Conservation (phyloP, 2,329 filamentous ascomycete genomes). For the Apiospora hydei region DNA sequence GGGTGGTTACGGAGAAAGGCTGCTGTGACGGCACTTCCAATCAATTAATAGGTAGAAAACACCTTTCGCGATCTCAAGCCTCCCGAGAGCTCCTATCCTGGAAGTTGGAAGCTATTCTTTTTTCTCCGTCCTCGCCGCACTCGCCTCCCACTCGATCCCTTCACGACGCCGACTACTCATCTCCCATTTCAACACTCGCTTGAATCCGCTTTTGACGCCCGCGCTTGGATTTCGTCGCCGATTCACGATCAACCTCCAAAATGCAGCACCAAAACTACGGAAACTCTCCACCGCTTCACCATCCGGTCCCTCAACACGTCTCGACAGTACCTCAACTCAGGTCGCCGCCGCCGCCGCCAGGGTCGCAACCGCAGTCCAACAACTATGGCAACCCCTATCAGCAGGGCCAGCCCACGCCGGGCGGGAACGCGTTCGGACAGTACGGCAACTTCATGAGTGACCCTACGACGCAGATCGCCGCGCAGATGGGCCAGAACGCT, state of each 20-base stretch:
- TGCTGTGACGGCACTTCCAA: neutral
- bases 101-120: neutral
- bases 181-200: slow-evolving; percentile 5
- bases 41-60: neutral
- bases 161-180: neutral
- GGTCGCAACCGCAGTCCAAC: slow-evolving; percentile 72
- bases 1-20: slow-evolving; percentile 2
- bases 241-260: slow-evolving; percentile 38
- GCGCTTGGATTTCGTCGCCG: neutral
- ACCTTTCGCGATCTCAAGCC: slow-evolving; percentile 12
- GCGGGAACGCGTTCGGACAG: slow-evolving; percentile 66
- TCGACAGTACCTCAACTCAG: slow-evolving; percentile 97
- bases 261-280: slow-evolving; percentile 91
- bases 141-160: neutral
- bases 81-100: neutral
- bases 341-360: slow-evolving; percentile 84
- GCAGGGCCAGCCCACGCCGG: slow-evolving; percentile 53
- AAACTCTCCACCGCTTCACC: slow-evolving; percentile 92
- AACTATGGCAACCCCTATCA: slow-evolving; percentile 79
- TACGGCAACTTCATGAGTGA: slow-evolving; percentile 97
- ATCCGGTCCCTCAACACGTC: slow-evolving; percentile 97
- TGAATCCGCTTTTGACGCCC: neutral
- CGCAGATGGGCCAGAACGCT: slow-evolving; percentile 91
- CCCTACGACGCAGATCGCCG: slow-evolving; percentile 91
- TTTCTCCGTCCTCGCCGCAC: neutral